Percentiles rank a stretch among this genome's conserved stretches.
phyloP scores from a whole-genome alignment of 495 filamentous ascomycete genomes.

The Stereocaulon alpinum region DNA sequence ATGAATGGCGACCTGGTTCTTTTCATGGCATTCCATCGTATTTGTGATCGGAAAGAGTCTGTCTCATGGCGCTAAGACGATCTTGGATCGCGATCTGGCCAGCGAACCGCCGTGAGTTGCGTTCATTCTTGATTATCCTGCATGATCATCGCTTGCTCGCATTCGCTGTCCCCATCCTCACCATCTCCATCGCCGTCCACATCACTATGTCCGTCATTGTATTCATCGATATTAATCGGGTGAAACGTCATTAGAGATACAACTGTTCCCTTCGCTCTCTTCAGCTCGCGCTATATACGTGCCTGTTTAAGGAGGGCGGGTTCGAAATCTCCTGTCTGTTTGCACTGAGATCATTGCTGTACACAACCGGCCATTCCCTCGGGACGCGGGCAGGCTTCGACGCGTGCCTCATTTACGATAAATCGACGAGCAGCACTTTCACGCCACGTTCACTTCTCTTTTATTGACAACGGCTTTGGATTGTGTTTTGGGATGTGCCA shows the following conservation, averaged over 20 bases:
- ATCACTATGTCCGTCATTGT: neutral
- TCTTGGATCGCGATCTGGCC: constrained; percentile 9
- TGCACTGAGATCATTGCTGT: neutral
- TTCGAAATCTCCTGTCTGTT: neutral
- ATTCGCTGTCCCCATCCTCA: neutral
- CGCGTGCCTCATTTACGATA: too few species aligned
- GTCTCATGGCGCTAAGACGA: constrained; percentile 7
- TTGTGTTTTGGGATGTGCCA: too few species aligned
- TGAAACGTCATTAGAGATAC: neutral
- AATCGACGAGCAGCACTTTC: too few species aligned
- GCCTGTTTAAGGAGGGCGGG: neutral
- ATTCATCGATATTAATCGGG: neutral
- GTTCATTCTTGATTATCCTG: neutral
- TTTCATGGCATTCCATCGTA: neutral
- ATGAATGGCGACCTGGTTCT: constrained; percentile 10
- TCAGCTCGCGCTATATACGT: constrained; percentile 7
- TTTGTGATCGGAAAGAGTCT: constrained; percentile 14
- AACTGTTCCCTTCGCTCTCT: constrained; percentile 7
- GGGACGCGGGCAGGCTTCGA: neutral
- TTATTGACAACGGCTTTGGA: too few species aligned
- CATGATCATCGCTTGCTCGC: neutral
- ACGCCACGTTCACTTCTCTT: too few species aligned
- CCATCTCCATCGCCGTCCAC: too few species aligned
- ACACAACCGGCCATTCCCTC: neutral
- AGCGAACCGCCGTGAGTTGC: neutral